Evolutionary conservation across 805 yeast genomes (phyloP).

Genomic region (Ogataea parapolymorpha): DNA sequence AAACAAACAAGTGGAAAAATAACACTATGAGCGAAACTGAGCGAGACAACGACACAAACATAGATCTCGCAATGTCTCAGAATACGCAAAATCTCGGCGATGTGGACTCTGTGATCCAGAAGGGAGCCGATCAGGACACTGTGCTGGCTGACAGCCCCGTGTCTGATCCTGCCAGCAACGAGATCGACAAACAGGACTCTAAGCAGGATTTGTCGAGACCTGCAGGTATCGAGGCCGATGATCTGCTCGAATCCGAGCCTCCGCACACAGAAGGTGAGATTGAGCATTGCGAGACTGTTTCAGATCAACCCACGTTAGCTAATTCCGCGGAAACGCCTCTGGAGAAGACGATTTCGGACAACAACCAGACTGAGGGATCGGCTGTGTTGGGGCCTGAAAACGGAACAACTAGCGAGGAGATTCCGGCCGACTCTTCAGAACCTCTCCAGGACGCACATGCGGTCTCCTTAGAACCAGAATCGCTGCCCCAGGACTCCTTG

Average conservation of each 20-base stretch:
- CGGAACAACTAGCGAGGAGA: no score
- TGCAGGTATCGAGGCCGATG: not conserved
- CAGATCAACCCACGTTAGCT: not conserved
- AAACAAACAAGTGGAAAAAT: conserved; percentile 3
- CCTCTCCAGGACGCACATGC: no score
- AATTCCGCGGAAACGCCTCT: not conserved
- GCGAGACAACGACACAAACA: not conserved
- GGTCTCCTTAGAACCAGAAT: no score
- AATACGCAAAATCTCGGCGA: not conserved
- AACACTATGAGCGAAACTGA: conserved; percentile 7
- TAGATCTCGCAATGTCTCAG: not conserved
- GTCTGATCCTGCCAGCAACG: not conserved
- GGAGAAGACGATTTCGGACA: not conserved
- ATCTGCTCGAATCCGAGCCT: no score
- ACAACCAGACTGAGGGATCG: not conserved
- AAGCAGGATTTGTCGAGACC: not conserved
- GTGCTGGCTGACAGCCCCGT: not conserved
- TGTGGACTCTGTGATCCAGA: no score
- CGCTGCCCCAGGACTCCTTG: not conserved
- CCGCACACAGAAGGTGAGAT: no score
- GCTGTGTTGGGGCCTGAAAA: no score
- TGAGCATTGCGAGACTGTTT: no score
- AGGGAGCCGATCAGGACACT: not conserved
- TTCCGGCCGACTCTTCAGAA: no score
- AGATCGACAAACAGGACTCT: conserved; percentile 1